Evolutionary conservation across 2,329 filamentous ascomycete species (phyloP).

Genomic region (Botrytis byssoidea): DNA sequence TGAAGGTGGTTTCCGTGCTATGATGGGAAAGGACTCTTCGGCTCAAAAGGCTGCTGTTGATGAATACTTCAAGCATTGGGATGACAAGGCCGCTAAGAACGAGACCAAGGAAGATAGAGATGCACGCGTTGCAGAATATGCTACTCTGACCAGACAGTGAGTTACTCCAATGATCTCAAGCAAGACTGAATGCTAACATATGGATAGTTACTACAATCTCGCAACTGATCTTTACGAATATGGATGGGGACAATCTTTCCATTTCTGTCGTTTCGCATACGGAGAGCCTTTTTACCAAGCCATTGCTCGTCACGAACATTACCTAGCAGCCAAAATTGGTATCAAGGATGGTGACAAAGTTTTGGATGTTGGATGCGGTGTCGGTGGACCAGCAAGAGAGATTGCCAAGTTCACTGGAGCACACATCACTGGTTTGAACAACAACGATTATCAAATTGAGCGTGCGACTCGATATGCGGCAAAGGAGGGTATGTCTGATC

Average conservation of each 20-base stretch:
- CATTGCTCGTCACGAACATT: constrained; percentile 96
- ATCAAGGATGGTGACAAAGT: constrained; percentile 86
- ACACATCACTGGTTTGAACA: constrained; percentile 91
- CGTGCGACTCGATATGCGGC: constrained; percentile 82
- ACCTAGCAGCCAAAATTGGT: constrained; percentile 85
- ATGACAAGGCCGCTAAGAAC: constrained; percentile 72
- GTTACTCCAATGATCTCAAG: constrained; percentile 39
- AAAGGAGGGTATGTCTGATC: constrained; percentile 75
- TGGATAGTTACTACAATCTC: constrained; percentile 83
- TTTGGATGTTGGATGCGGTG: constrained; percentile 94
- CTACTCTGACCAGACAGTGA: constrained; percentile 87
- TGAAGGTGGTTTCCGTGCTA: constrained; percentile 72
- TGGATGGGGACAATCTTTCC: constrained; percentile 94
- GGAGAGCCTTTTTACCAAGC: constrained; percentile 87
- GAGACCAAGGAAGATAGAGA: constrained; percentile 83
- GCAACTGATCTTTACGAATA: constrained; percentile 97
- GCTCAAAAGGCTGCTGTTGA: constrained; percentile 81
- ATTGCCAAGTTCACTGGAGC: constrained; percentile 93
- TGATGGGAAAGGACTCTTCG: constrained; percentile 76
- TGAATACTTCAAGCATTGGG: constrained; percentile 97
- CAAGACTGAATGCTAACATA: constrained; percentile 25
- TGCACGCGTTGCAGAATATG: constrained; percentile 65
- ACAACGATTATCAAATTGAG: constrained; percentile 99
- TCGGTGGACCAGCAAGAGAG: constrained; percentile 90
- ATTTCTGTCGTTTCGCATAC: constrained; percentile 91